Evolutionary conservation across 495 filamentous ascomycete genomes (phyloP).

Genomic region (Ramalina peruviana): DNA sequence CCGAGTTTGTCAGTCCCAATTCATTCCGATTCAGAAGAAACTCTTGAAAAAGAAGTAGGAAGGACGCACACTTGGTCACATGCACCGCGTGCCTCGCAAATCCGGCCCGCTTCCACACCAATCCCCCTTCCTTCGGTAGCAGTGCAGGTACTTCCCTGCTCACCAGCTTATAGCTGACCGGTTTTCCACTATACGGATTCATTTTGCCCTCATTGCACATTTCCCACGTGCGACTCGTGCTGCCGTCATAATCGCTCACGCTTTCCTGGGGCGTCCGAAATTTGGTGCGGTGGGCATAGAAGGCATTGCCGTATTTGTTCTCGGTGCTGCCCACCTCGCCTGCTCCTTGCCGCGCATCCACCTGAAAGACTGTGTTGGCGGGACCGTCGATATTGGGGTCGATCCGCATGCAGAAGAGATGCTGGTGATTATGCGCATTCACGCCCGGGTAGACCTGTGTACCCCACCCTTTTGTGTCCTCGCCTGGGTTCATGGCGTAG

Average conservation of each 20-base stretch:
- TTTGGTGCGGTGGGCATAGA: slow-evolving; percentile 79
- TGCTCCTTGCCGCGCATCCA: slow-evolving; percentile 51
- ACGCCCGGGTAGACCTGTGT: slow-evolving; percentile 87
- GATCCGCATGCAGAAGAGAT: slow-evolving; percentile 84
- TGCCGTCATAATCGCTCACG: slow-evolving; percentile 69
- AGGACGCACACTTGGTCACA: slow-evolving; percentile 70
- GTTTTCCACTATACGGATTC: slow-evolving; percentile 76
- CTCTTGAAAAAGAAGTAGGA: neutral
- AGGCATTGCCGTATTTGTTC: slow-evolving; percentile 90
- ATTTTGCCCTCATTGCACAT: slow-evolving; percentile 75
- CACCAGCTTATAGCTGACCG: slow-evolving; percentile 82
- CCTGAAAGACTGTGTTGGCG: slow-evolving; percentile 73
- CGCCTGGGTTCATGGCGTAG: slow-evolving; percentile 68
- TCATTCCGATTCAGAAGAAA: too few species aligned
- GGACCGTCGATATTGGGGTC: slow-evolving; percentile 84
- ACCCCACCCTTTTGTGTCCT: slow-evolving; percentile 81
- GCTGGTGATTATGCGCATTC: slow-evolving; percentile 76
- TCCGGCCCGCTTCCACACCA: slow-evolving; percentile 89
- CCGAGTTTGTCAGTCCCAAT: neutral
- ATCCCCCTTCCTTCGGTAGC: slow-evolving; percentile 67
- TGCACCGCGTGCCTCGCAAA: slow-evolving; percentile 87
- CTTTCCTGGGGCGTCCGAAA: slow-evolving; percentile 58
- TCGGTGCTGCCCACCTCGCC: slow-evolving; percentile 65
- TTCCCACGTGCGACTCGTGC: slow-evolving; percentile 76
- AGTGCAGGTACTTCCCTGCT: slow-evolving; percentile 68